Evolutionary conservation across 306 rosid species (phyloP).

Genomic region (Casuarina equisetifolia): DNA sequence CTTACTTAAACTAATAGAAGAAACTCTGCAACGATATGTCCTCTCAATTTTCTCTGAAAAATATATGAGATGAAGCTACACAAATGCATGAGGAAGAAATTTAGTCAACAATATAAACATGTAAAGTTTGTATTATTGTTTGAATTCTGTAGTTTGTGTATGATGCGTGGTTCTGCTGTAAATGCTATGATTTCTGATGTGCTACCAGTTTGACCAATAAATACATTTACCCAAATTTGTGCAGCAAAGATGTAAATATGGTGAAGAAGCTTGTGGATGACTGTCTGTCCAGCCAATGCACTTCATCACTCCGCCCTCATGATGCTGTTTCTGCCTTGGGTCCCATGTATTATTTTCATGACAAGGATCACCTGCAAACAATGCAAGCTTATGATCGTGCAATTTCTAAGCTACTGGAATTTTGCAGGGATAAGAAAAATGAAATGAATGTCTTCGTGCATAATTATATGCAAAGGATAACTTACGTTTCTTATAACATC

Average conservation of each 20-base stretch:
- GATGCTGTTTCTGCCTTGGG: slow-evolving; percentile 99
- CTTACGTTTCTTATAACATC: slow-evolving; percentile 71
- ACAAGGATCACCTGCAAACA: slow-evolving; percentile 79
- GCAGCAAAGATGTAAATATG: slow-evolving; percentile 95
- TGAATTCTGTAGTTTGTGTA: not conserved
- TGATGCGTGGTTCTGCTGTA: slow-evolving; percentile 19
- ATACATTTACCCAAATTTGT: slow-evolving; percentile 25
- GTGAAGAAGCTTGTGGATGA: slow-evolving; percentile 96
- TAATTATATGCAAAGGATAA: slow-evolving; percentile 70
- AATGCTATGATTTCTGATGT: slow-evolving; percentile 9
- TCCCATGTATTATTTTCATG: slow-evolving; percentile 97
- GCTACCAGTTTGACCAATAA: slow-evolving; percentile 11
- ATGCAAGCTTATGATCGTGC: slow-evolving; percentile 80
- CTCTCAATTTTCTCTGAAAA: not conserved
- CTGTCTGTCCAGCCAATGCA: slow-evolving; percentile 73
- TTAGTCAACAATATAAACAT: not conserved
- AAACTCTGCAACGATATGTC: not conserved
- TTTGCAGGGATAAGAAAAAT: slow-evolving; percentile 78
- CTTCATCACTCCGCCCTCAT: slow-evolving; percentile 95
- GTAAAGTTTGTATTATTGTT: slow-evolving; percentile 5
- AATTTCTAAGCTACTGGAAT: slow-evolving; percentile 68
- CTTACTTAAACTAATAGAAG: not conserved
- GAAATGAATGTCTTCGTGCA: slow-evolving; percentile 84
- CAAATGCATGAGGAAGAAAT: not conserved
- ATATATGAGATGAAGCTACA: not conserved